Base-by-base conservation (phyloP, 1,139 yeast genomes). In the Diutina catenulata region DNA sequence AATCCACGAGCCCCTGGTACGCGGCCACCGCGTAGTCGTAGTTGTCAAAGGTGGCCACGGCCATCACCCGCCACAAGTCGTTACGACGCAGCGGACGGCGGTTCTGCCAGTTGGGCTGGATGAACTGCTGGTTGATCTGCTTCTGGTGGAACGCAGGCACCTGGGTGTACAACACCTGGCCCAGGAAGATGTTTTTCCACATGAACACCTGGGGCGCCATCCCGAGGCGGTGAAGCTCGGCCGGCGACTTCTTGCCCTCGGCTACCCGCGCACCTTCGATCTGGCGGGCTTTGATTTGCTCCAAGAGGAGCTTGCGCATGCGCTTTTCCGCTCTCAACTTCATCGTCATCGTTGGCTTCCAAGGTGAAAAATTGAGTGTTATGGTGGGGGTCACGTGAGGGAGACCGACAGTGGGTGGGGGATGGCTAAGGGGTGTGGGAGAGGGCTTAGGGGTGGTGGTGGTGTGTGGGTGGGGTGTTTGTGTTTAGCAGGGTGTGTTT, bases 51-150 rank as follows among this genome's bases (percentile, higher is more conserved):
- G 76, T 77, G 2, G 84, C 88, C 38, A 87, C 93, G 39, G 94
- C 84, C 86, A 88, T 76, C 41, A 88, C 72, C 49, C 91, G 70
- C 97, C 97, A 88, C 40, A 86, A 68, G 57, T 88, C 97, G 48
- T 77, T 71, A 59, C 97, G 77, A 49, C 77, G 65, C 43, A 71
- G 60, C 5, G 97, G 97, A 49, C 71, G 74, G 51, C 83, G 68
- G 63, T 88, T 87, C 54, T 83, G 80, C 94, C 95, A 84, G 64
- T 83, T 82, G 33, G 95, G 94, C 51, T 81, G 70, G 41, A 69
- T 66, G 54, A 81, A 83, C 55, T 76, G 86, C 47, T 67, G 69
- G 45, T 76, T 76, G 49, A 84, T 77, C 56, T 87, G 88, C 46
- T 75, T 76, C 47, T 74, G 75, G 54, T 76, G 80, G 49, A 66